A percentile compares a stretch with the other conserved stretches of the same genome.
Evolutionary conservation across 2,329 filamentous ascomycete species (phyloP).

Genomic region (Penicillium sp.): DNA sequence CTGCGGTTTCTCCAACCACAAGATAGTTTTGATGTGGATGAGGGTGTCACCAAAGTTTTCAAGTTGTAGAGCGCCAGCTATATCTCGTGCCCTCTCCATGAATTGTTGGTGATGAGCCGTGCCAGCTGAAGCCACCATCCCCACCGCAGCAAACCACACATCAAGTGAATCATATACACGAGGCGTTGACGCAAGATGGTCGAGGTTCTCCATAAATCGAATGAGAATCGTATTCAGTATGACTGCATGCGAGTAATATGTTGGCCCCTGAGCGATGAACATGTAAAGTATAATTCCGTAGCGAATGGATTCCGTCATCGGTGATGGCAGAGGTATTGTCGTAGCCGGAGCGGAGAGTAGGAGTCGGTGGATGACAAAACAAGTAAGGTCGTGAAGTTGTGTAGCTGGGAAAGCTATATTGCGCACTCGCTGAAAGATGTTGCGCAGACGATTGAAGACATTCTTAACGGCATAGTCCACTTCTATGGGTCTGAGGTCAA

Average conservation of each 20-base stretch:
- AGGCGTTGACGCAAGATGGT: conserved; percentile 11
- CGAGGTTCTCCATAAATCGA: conserved; percentile 35
- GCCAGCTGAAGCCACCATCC: conserved; percentile 34
- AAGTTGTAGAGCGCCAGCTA: conserved; percentile 15
- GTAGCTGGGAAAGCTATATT: conserved; percentile 34
- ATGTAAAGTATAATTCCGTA: conserved; percentile 52
- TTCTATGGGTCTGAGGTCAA: conserved; percentile 21
- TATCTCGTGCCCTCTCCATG: conserved; percentile 7
- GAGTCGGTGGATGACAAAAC: conserved; percentile 54
- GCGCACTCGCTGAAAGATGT: conserved; percentile 41
- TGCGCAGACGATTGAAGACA: conserved; percentile 46
- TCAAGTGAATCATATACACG: conserved; percentile 27
- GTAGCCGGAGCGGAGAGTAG: conserved; percentile 25
- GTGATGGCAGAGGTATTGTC: conserved; percentile 6
- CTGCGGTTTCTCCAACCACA: conserved; percentile 23
- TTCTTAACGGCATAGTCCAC: conserved; percentile 38
- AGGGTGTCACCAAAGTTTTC: conserved; percentile 9
- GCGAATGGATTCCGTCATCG: conserved; percentile 47
- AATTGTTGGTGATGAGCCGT: conserved; percentile 22
- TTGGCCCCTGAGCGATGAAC: conserved; percentile 54
- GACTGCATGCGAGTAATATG: conserved; percentile 54
- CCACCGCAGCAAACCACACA: conserved; percentile 47
- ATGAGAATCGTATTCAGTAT: conserved; percentile 39
- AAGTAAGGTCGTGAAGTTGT: conserved; percentile 55
- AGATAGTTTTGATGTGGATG: conserved; percentile 12